Evolutionary conservation across 306 rosid species (phyloP).

Genomic region (Vigna mungo): DNA sequence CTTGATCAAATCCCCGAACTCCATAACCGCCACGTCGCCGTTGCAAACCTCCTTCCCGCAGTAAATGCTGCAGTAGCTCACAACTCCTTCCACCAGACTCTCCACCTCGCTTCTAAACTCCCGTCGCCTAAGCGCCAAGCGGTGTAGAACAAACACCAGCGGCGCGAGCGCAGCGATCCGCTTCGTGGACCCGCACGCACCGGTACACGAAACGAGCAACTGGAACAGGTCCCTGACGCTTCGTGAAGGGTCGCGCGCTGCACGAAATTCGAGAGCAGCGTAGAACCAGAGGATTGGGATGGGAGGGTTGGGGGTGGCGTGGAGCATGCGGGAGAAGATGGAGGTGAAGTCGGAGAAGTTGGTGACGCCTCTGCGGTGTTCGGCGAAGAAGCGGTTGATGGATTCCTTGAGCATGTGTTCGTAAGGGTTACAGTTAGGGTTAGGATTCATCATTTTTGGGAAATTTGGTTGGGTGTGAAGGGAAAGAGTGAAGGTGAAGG

Average conservation of each 20-base stretch:
- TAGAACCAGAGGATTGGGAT: slow-evolving; percentile 68
- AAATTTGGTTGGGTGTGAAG: background rate
- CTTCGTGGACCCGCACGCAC: slow-evolving; percentile 45
- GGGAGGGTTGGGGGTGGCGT: slow-evolving; percentile 55
- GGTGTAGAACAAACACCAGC: slow-evolving; percentile 50
- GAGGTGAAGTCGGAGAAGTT: slow-evolving; percentile 60
- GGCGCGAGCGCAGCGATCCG: slow-evolving; percentile 69
- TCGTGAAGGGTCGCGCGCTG: slow-evolving; percentile 34
- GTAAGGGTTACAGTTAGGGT: slow-evolving; percentile 33
- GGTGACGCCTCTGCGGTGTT: slow-evolving; percentile 59
- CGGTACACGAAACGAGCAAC: slow-evolving; percentile 59
- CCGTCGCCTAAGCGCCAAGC: slow-evolving; percentile 34
- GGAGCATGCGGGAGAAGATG: slow-evolving; percentile 63
- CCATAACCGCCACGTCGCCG: slow-evolving; percentile 44
- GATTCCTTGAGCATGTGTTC: slow-evolving; percentile 67
- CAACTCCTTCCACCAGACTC: slow-evolving; percentile 59
- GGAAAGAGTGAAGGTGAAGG: background rate
- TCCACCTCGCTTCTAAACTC: slow-evolving; percentile 41
- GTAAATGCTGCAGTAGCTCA: slow-evolving; percentile 64
- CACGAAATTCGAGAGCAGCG: slow-evolving; percentile 64
- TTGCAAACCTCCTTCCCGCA: slow-evolving; percentile 41
- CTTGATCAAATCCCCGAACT: slow-evolving; percentile 55
- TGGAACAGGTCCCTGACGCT: slow-evolving; percentile 59
- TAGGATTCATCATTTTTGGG: slow-evolving; percentile 44
- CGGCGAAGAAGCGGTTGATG: slow-evolving; percentile 58